These are phyloP conservation scores for Microdochium nivale DNA, from an alignment of 2,329 filamentous ascomycete species.

Conservation along the genomic window DNA sequence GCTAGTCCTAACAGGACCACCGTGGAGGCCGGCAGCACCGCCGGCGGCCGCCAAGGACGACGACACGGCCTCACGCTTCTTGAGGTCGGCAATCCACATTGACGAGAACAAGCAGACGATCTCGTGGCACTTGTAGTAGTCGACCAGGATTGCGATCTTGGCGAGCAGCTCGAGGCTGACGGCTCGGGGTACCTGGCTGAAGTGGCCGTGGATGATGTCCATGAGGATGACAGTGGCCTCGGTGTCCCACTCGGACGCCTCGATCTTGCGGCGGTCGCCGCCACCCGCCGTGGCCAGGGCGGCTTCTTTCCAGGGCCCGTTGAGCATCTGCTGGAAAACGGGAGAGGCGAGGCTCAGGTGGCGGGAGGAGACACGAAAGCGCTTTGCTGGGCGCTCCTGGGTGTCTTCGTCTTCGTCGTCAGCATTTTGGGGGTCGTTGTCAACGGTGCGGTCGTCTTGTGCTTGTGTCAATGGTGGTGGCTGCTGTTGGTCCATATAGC, in stretches of 20 bases:
- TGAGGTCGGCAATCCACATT: neutral
- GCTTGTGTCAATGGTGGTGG: no score
- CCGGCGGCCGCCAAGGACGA: neutral
- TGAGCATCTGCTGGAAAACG: neutral
- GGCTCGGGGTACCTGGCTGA: neutral
- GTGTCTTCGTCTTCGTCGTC: neutral
- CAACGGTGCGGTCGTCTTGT: neutral
- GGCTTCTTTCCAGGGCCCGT: neutral
- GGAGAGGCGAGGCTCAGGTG: neutral
- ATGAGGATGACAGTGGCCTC: neutral
- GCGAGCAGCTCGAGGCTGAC: neutral
- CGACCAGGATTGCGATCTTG: neutral
- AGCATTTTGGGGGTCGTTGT: neutral
- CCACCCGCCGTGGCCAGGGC: neutral
- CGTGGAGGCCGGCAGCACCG: neutral
- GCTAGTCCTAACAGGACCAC: neutral
- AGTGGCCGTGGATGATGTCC: neutral
- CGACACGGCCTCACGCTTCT: neutral
- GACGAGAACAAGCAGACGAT: neutral
- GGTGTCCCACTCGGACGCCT: neutral
- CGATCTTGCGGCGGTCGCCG: neutral
- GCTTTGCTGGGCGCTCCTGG: neutral
- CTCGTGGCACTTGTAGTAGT: neutral
- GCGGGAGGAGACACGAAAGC: neutral
- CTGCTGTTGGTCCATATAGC: neutral